These are phyloP conservation scores for Syzygium oleosum DNA, from an alignment of 345 rosid species.

Conservation along the genomic window DNA sequence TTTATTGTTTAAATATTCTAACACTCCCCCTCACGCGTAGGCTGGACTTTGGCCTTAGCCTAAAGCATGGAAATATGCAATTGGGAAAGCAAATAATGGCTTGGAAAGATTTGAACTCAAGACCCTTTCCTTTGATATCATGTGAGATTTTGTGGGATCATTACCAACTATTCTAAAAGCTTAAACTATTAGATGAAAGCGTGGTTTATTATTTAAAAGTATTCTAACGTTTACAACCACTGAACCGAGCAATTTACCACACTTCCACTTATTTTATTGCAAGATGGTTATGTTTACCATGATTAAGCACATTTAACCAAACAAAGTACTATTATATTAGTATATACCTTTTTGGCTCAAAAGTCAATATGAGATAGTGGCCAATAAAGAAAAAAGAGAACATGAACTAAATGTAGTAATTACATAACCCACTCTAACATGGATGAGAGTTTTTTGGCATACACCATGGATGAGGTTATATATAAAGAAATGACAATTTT, in stretches of 20 bases:
- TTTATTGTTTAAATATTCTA: too few relatives aligned
- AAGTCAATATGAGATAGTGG: not conserved
- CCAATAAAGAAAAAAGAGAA: not conserved
- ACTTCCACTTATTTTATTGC: not conserved
- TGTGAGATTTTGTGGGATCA: too few relatives aligned
- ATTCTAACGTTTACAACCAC: not conserved
- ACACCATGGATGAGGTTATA: not conserved
- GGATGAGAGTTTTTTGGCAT: not conserved
- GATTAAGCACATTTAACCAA: not conserved
- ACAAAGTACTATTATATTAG: not conserved
- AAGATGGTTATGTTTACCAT: not conserved
- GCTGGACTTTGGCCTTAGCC: too few relatives aligned
- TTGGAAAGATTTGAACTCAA: too few relatives aligned
- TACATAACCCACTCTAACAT: not conserved
- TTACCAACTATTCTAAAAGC: too few relatives aligned
- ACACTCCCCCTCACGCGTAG: too few relatives aligned
- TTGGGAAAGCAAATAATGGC: too few relatives aligned
- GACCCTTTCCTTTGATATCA: too few relatives aligned
- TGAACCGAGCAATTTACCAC: not conserved
- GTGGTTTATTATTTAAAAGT: too few relatives aligned
- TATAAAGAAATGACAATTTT: not conserved
- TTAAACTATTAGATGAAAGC: too few relatives aligned
- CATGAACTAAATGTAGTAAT: not conserved
- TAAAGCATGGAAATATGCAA: too few relatives aligned
- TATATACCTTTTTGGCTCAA: not conserved